These are phyloP conservation scores for Piper betle DNA, from an alignment of 164 flowering plant species.

Conservation along the genomic window DNA sequence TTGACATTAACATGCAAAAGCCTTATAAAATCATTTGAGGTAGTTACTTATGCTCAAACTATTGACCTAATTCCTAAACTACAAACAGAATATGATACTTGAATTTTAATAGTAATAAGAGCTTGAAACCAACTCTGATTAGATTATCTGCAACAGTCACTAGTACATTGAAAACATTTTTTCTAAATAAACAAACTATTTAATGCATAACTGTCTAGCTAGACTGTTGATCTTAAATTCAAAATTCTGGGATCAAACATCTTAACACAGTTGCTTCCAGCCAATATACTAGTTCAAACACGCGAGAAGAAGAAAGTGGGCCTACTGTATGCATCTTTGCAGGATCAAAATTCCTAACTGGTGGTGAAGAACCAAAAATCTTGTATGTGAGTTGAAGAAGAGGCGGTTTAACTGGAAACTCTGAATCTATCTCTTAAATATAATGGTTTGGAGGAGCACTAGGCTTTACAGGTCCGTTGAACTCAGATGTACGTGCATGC, in stretches of 20 bases:
- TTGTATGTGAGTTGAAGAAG: conserved; percentile 62
- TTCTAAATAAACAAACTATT: no score
- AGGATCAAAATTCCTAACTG: conserved; percentile 86
- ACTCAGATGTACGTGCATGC: conserved; percentile 86
- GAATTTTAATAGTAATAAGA: no score
- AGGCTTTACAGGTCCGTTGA: conserved; percentile 72
- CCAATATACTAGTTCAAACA: background rate
- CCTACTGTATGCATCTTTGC: conserved; percentile 84
- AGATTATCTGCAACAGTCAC: no score
- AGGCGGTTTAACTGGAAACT: conserved; percentile 58
- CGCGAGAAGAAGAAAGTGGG: background rate
- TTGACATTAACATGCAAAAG: no score
- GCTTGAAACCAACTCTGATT: no score
- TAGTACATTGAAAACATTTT: no score
- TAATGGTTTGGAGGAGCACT: conserved; percentile 37
- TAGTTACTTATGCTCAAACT: no score
- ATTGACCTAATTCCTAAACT: no score
- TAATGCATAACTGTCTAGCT: no score
- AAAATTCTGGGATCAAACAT: background rate
- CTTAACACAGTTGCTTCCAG: background rate
- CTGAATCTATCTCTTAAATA: conserved; percentile 78
- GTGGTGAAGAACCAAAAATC: conserved; percentile 86
- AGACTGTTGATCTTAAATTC: no score
- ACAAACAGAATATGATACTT: no score
- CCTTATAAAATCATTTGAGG: no score